Conservation (phyloP, 352 stramenopile genomes). For the Poterioochromonas sp. region DNA sequence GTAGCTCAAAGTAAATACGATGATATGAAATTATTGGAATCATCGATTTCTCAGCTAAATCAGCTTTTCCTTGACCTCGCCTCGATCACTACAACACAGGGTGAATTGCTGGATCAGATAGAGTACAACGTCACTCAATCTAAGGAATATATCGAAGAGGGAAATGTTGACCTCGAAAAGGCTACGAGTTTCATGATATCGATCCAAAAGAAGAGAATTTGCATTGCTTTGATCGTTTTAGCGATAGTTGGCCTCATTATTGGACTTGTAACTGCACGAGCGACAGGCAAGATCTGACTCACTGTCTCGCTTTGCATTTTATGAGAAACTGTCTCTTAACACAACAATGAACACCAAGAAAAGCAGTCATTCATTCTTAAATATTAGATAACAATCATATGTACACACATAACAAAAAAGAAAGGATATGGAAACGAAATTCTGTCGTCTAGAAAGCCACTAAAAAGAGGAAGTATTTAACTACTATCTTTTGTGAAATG, state of each 20-base stretch:
- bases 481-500: slow-evolving; percentile 6
- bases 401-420: no score
- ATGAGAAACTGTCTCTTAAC: no score
- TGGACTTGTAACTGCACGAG: background rate
- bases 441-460: no score
- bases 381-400: no score
- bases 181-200: slow-evolving; percentile 89
- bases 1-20: slow-evolving; percentile 95
- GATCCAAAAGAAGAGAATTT: slow-evolving; percentile 91
- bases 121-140: slow-evolving; percentile 87
- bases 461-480: no score
- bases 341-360: no score
- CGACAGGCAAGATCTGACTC: background rate
- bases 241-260: slow-evolving; percentile 50
- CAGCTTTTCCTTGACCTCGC: slow-evolving; percentile 99
- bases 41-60: slow-evolving; percentile 89
- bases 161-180: slow-evolving; percentile 84
- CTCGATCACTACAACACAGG: slow-evolving; percentile 87
- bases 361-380: no score
- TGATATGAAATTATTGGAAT: slow-evolving; percentile 89
- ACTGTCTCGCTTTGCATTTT: no score
- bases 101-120: slow-evolving; percentile 95
- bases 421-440: no score
- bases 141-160: slow-evolving; percentile 89
- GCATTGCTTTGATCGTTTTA: slow-evolving; percentile 57